Conservation (phyloP, 805 yeast genomes). For the Suhomyces prunicola region DNA sequence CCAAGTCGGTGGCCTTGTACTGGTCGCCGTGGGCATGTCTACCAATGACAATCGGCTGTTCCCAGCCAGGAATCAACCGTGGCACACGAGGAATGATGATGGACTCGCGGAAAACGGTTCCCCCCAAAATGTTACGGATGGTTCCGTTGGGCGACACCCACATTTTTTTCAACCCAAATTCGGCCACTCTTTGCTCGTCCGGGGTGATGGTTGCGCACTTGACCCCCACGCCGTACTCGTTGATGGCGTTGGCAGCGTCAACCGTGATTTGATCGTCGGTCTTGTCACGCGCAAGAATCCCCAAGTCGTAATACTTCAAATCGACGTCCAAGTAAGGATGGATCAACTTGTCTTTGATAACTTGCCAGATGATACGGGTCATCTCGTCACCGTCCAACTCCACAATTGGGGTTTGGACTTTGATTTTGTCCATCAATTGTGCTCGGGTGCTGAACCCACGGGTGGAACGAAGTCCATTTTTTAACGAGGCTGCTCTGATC, state of each 20-base stretch:
- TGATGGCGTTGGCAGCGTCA: slow-evolving; percentile 76
- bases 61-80: slow-evolving; percentile 75
- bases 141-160: slow-evolving; percentile 88
- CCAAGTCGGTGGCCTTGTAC: slow-evolving; percentile 74
- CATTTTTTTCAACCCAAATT: slow-evolving; percentile 71
- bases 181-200: slow-evolving; percentile 75
- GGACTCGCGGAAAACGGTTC: slow-evolving; percentile 83
- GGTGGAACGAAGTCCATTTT: not conserved
- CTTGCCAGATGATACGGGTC: slow-evolving; percentile 82
- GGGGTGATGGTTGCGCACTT: slow-evolving; percentile 88
- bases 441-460: slow-evolving; percentile 5
- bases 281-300: slow-evolving; percentile 63
- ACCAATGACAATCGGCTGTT: slow-evolving; percentile 78
- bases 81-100: slow-evolving; percentile 77
- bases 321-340: slow-evolving; percentile 70
- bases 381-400: slow-evolving; percentile 84
- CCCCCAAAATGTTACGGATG: slow-evolving; percentile 74
- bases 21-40: slow-evolving; percentile 87
- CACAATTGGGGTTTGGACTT: slow-evolving; percentile 70
- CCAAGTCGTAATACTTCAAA: slow-evolving; percentile 72
- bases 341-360: slow-evolving; percentile 65
- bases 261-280: slow-evolving; percentile 72
- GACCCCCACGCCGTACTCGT: slow-evolving; percentile 73
- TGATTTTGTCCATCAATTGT: slow-evolving; percentile 43
- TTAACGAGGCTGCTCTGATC: slow-evolving; percentile 2